Conservation (phyloP, 352 stramenopile species). For the Halophytophthora polymorphica region DNA sequence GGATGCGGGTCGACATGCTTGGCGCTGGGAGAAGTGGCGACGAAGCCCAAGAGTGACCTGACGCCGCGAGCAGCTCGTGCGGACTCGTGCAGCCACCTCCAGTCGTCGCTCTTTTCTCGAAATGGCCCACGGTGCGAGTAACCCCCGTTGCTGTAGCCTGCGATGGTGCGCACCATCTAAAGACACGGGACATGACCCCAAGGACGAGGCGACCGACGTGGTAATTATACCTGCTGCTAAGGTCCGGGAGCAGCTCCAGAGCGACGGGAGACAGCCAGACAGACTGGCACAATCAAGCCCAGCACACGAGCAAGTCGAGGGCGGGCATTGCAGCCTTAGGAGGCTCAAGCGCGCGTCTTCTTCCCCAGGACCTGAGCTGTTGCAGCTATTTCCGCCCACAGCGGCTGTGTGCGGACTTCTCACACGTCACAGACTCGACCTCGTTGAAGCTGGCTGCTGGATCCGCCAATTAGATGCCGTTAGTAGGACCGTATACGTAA, state of each 20-base stretch:
- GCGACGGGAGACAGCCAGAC: too few species aligned
- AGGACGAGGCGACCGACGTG: neutral
- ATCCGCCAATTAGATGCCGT: neutral
- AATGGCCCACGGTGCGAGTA: slow-evolving; percentile 22
- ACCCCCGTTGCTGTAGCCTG: neutral
- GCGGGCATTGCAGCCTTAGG: too few species aligned
- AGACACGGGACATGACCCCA: slow-evolving; percentile 17
- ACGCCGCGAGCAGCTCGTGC: neutral
- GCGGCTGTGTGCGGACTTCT: neutral
- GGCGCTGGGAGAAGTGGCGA: neutral
- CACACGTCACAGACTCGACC: neutral
- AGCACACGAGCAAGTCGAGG: neutral
- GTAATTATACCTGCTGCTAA: neutral
- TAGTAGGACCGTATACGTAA: slow-evolving; percentile 3
- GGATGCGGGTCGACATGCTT: slow-evolving; percentile 62
- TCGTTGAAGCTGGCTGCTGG: too few species aligned
- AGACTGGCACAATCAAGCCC: slow-evolving; percentile 3
- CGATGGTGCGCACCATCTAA: slow-evolving; percentile 10
- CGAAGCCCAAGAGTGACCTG: neutral
- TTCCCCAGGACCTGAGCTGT: too few species aligned
- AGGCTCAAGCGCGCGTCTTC: too few species aligned
- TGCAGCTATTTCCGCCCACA: too few species aligned
- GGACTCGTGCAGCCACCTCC: too few species aligned
- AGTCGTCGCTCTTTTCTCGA: slow-evolving; percentile 30
- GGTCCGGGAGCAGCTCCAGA: neutral